Evolutionary conservation across 768 basidiomycete species (phyloP).

Genomic region (Trametes cingulata): DNA sequence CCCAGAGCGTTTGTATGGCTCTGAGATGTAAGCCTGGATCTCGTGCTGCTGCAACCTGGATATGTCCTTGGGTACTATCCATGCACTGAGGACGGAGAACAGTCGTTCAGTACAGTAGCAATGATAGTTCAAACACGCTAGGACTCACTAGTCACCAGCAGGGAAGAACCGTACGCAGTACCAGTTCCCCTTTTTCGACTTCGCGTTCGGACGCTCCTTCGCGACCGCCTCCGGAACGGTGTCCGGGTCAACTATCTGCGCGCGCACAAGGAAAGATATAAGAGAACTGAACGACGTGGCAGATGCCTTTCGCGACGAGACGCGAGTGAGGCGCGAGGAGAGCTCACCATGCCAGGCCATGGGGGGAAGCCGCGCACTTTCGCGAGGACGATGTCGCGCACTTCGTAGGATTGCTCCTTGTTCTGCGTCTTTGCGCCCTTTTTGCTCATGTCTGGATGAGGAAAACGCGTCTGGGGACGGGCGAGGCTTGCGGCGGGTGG

Average conservation of each 20-base stretch:
- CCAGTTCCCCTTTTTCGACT: constrained; percentile 66
- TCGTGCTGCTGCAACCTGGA: constrained; percentile 74
- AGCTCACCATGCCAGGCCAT: constrained; percentile 92
- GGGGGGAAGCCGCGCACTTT: constrained; percentile 93
- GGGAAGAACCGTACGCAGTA: constrained; percentile 91
- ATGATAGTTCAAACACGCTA: constrained; percentile 7
- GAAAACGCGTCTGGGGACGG: constrained; percentile 17
- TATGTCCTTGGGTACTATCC: constrained; percentile 83
- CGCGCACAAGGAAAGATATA: constrained; percentile 3
- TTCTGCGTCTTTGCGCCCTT: constrained; percentile 46
- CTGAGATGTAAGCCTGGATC: constrained; percentile 81
- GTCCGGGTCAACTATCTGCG: constrained; percentile 79
- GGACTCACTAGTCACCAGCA: constrained; percentile 85
- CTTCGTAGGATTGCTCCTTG: constrained; percentile 47
- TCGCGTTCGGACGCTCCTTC: constrained; percentile 62
- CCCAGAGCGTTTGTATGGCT: constrained; percentile 72
- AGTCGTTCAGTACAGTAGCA: constrained; percentile 11
- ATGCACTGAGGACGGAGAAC: constrained; percentile 55
- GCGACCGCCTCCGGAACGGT: constrained; percentile 59
- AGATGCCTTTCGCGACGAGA: constrained; percentile 19
- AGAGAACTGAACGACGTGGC: constrained; percentile 3
- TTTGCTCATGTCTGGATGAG: constrained; percentile 45
- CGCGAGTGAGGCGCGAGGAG: constrained; percentile 23
- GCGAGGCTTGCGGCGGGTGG: neutral
- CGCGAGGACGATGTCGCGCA: constrained; percentile 85